Percentiles rank a stretch among this genome's conserved stretches.
Evolutionary conservation across 2,329 filamentous ascomycete genomes (phyloP).

Genomic region (Penicillium vulpinum): DNA sequence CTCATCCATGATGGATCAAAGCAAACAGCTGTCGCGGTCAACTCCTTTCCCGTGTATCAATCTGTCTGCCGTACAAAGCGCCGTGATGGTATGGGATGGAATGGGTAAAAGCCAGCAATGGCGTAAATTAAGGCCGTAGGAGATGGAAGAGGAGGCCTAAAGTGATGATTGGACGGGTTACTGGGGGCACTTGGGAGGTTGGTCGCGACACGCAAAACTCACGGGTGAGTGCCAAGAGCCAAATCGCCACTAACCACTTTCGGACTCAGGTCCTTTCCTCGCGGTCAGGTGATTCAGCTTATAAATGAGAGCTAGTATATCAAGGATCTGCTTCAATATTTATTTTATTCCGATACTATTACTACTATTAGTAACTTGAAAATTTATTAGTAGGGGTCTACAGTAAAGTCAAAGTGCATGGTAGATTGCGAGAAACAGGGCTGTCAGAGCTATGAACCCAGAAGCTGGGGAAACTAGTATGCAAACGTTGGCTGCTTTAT

Average conservation of each 20-base stretch:
- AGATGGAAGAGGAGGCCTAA: conserved; percentile 16
- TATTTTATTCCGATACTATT: neutral
- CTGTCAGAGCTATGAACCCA: neutral
- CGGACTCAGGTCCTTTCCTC: neutral
- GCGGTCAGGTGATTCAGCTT: neutral
- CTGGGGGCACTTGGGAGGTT: conserved; percentile 33
- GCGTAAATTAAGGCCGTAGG: conserved; percentile 5
- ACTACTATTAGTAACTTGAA: too few species aligned
- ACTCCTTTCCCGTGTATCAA: conserved; percentile 32
- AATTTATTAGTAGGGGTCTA: neutral
- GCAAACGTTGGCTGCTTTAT: neutral
- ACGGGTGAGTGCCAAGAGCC: conserved; percentile 32
- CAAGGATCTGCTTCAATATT: neutral
- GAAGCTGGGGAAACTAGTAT: neutral
- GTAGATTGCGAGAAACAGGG: neutral
- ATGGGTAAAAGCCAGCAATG: conserved; percentile 7
- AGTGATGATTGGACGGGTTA: conserved; percentile 26
- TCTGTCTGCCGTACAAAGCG: conserved; percentile 13
- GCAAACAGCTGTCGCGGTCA: conserved; percentile 32
- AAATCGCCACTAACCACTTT: conserved; percentile 19
- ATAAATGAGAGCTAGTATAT: neutral
- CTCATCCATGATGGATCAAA: conserved; percentile 41
- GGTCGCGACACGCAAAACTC: conserved; percentile 38
- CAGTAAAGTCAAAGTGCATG: neutral
- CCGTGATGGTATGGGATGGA: conserved; percentile 9